Conservation (phyloP, 257 asterid genomes). For the Sherardia arvensis region DNA sequence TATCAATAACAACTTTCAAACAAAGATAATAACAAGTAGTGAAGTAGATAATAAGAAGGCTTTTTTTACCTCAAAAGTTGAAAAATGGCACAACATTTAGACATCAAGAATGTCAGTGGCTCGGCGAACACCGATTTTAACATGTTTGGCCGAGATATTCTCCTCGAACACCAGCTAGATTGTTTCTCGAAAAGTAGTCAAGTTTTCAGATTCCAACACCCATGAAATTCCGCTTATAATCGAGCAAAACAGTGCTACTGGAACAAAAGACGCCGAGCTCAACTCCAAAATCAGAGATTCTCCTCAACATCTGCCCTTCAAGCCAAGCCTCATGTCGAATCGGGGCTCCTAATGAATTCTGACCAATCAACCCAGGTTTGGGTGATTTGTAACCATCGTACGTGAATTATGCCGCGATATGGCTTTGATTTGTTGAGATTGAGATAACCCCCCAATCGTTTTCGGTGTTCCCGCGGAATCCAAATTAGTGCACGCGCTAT, state of each 20-base stretch:
- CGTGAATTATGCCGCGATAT: no score
- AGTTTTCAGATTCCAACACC: conserved; percentile 83
- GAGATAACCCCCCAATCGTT: no score
- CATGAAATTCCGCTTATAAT: conserved; percentile 37
- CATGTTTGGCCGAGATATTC: conserved; percentile 47
- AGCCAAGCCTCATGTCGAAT: conserved; percentile 67
- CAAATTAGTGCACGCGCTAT: no score
- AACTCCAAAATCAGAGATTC: conserved; percentile 69
- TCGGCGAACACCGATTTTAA: conserved; percentile 65
- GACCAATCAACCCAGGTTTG: no score
- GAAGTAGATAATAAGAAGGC: no score
- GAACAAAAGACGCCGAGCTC: conserved; percentile 59
- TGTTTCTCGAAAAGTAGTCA: conserved; percentile 60
- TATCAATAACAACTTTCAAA: no score
- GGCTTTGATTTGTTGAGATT: no score
- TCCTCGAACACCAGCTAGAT: conserved; percentile 87
- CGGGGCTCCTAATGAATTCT: conserved; percentile 21
- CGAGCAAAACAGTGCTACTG: conserved; percentile 59
- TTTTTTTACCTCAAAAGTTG: no score
- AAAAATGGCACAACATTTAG: no score
- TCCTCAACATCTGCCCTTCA: conserved; percentile 66
- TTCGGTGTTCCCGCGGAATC: no score
- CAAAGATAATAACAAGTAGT: no score
- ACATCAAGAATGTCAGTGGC: conserved; percentile 82
- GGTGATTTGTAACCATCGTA: no score